phyloP scores from a whole-genome alignment of 2,329 filamentous ascomycete genomes.

The Geosmithia putterillii region DNA sequence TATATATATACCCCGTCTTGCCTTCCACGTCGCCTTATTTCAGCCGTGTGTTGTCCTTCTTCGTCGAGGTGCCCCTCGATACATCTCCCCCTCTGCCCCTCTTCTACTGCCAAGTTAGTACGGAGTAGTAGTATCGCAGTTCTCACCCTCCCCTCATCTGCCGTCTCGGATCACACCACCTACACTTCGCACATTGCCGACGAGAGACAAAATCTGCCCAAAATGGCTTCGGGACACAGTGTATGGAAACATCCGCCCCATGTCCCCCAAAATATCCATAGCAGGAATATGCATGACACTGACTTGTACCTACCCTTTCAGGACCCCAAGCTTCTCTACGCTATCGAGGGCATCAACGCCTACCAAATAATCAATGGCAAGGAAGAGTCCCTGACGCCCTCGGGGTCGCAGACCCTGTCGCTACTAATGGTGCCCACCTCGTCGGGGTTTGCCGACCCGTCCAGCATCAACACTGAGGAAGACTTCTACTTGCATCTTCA shows the following conservation, averaged over 20 bases:
- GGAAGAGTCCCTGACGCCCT: slow-evolving; percentile 70
- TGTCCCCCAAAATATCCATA: background rate
- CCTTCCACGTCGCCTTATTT: background rate
- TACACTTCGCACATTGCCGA: background rate
- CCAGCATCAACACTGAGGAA: slow-evolving; percentile 51
- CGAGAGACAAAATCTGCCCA: background rate
- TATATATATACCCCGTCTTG: too few species aligned
- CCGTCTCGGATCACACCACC: background rate
- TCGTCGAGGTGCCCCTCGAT: background rate
- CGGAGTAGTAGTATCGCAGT: too few species aligned
- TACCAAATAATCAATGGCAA: slow-evolving; percentile 84
- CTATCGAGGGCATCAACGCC: slow-evolving; percentile 75
- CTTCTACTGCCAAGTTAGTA: too few species aligned
- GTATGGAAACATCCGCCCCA: slow-evolving; percentile 8
- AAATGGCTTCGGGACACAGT: slow-evolving; percentile 19
- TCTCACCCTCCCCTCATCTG: background rate
- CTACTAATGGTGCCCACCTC: slow-evolving; percentile 92
- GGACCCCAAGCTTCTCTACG: slow-evolving; percentile 56
- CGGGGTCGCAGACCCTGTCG: slow-evolving; percentile 82
- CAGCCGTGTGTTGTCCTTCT: background rate
- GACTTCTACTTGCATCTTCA: slow-evolving; percentile 97
- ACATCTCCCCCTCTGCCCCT: background rate
- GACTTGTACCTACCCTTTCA: slow-evolving; percentile 8
- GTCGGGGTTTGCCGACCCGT: slow-evolving; percentile 49
- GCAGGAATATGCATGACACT: too few species aligned